phyloP scores from a whole-genome alignment of 768 basidiomycete species.

The Tylopilus subfusipes region DNA sequence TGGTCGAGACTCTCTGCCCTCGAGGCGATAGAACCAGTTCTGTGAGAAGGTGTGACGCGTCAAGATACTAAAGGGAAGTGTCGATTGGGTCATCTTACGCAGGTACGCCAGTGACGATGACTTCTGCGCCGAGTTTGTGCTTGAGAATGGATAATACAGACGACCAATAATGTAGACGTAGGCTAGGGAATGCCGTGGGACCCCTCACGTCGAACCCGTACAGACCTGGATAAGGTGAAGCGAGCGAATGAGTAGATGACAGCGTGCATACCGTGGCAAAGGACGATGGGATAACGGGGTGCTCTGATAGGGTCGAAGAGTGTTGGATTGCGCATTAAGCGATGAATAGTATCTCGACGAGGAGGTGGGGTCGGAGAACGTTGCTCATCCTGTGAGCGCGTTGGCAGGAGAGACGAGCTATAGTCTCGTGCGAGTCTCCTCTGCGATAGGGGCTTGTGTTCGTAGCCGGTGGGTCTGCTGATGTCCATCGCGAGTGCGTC shows the following conservation, averaged over 20 bases:
- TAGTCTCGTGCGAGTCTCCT: background rate
- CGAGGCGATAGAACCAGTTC: slow-evolving; percentile 85
- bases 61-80: background rate
- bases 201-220: slow-evolving; percentile 95
- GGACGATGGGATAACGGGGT: slow-evolving; percentile 86
- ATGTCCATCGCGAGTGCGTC: background rate
- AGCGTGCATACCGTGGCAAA: slow-evolving; percentile 77
- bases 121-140: slow-evolving; percentile 82
- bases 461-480: background rate
- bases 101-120: slow-evolving; percentile 94
- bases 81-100: slow-evolving; percentile 51
- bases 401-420: slow-evolving; percentile 2
- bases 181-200: slow-evolving; percentile 73
- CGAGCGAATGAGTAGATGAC: background rate
- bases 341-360: slow-evolving; percentile 47
- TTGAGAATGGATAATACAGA: slow-evolving; percentile 79
- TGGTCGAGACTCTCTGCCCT: slow-evolving; percentile 74
- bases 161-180: slow-evolving; percentile 93
- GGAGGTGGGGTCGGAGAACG: background rate
- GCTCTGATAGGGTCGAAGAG: slow-evolving; percentile 74
- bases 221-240: slow-evolving; percentile 51
- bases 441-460: background rate
- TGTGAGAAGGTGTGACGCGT: slow-evolving; percentile 28
- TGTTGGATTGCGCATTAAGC: slow-evolving; percentile 70
- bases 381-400: slow-evolving; percentile 10